Evolutionary conservation across 352 stramenopile species (phyloP).

Genomic region (Phytophthora cactorum): DNA sequence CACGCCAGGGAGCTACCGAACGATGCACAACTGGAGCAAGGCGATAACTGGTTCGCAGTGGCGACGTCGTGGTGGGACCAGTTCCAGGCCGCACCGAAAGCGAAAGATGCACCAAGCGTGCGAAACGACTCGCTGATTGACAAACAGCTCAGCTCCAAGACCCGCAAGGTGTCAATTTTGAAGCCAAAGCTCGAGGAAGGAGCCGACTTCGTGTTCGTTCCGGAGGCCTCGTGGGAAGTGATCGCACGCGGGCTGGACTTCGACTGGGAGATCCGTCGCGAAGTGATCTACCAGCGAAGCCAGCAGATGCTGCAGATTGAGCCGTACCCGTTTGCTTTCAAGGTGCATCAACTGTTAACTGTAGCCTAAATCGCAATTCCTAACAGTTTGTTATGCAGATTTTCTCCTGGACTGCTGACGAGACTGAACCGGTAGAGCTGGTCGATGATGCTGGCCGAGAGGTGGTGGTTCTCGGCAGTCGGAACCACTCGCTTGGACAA

Average conservation of each 20-base stretch:
- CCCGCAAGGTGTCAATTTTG: slow-evolving; percentile 23
- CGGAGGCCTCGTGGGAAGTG: slow-evolving; percentile 17
- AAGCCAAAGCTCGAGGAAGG: slow-evolving; percentile 28
- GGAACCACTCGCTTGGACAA: slow-evolving; percentile 18
- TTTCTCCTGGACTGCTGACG: slow-evolving; percentile 16
- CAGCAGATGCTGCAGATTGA: slow-evolving; percentile 19
- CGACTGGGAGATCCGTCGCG: slow-evolving; percentile 32
- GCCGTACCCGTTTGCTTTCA: slow-evolving; percentile 25
- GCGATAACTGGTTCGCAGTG: slow-evolving; percentile 28
- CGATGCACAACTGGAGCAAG: slow-evolving; percentile 21
- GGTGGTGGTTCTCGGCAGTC: slow-evolving; percentile 25
- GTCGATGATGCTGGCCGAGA: slow-evolving; percentile 8
- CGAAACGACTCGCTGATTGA: slow-evolving; percentile 31
- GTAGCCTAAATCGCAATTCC: background rate
- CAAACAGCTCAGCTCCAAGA: slow-evolving; percentile 20
- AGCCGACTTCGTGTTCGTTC: slow-evolving; percentile 28
- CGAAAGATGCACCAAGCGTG: slow-evolving; percentile 12
- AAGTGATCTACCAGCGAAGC: slow-evolving; percentile 28
- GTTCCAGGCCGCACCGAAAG: slow-evolving; percentile 16
- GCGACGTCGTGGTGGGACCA: slow-evolving; percentile 26
- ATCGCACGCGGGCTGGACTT: slow-evolving; percentile 19
- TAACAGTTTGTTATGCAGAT: slow-evolving; percentile 14
- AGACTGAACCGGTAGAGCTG: slow-evolving; percentile 12
- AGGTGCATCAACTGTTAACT: slow-evolving; percentile 8
- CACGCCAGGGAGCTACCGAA: slow-evolving; percentile 8